phyloP scores from a whole-genome alignment of 2,329 filamentous ascomycete species.

The Scedosporium aurantiacum region DNA sequence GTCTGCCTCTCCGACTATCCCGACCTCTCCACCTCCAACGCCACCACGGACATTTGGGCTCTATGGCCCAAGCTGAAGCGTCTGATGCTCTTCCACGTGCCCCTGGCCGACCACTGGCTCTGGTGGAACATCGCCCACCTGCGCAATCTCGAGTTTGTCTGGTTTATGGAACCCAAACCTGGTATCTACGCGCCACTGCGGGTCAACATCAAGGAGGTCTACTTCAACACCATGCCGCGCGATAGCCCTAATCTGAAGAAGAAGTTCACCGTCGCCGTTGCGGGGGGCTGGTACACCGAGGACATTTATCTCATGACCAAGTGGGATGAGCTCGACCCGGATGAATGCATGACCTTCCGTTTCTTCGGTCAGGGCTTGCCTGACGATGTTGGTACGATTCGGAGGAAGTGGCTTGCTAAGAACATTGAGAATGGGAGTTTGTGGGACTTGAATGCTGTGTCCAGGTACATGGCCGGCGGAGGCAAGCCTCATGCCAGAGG shows the following conservation, averaged over 20 bases:
- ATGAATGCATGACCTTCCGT: neutral
- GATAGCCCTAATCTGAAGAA: neutral
- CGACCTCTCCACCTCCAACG: conserved; percentile 22
- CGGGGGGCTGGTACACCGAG: neutral
- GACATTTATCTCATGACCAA: neutral
- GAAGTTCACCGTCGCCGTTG: neutral
- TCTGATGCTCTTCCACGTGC: conserved; percentile 31
- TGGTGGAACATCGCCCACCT: conserved; percentile 28
- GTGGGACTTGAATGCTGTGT: neutral
- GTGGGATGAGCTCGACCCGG: neutral
- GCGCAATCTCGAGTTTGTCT: conserved; percentile 16
- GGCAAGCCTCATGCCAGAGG: neutral
- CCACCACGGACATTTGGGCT: conserved; percentile 28
- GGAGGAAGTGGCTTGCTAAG: neutral
- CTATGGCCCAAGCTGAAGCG: conserved; percentile 29
- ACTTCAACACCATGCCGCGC: neutral
- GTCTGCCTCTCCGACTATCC: conserved; percentile 35
- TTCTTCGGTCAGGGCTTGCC: neutral
- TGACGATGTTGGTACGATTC: neutral
- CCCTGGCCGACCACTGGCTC: conserved; percentile 24
- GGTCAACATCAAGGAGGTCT: conserved; percentile 1
- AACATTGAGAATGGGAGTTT: neutral
- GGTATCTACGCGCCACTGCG: neutral
- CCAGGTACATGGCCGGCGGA: neutral
- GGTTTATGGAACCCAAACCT: neutral